Conservation (phyloP, 73 alveolate species). For the Tetrahymena thermophila region DNA sequence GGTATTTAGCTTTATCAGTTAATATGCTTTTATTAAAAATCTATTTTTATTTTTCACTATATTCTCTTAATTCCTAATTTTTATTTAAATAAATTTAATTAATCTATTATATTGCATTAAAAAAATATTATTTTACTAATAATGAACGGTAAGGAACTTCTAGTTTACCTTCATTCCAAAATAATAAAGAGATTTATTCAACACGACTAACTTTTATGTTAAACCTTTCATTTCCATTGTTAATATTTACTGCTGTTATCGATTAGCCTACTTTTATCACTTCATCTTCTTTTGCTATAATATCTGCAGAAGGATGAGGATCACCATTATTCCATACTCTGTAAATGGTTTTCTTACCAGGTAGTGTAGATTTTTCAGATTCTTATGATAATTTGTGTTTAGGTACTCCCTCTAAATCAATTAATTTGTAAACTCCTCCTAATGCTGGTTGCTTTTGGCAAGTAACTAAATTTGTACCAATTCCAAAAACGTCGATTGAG, state of each 20-base stretch:
- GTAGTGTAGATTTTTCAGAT: slow-evolving; percentile 10
- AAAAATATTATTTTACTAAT: background rate
- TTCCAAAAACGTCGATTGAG: slow-evolving; percentile 80
- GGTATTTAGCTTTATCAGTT: background rate
- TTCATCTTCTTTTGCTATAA: background rate
- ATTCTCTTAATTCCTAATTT: background rate
- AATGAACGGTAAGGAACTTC: background rate
- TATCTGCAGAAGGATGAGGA: background rate
- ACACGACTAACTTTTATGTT: background rate
- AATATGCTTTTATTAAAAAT: background rate
- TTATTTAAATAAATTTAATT: background rate
- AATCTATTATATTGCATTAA: no score
- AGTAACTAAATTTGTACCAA: slow-evolving; percentile 87
- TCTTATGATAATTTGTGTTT: slow-evolving; percentile 67
- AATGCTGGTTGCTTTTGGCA: slow-evolving; percentile 91
- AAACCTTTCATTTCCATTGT: background rate
- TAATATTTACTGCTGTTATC: background rate
- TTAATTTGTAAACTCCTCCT: slow-evolving; percentile 86
- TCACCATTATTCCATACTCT: slow-evolving; percentile 8
- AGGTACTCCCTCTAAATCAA: slow-evolving; percentile 66
- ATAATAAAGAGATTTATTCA: background rate
- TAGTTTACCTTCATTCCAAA: background rate
- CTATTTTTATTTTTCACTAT: background rate
- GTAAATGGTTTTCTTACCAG: slow-evolving; percentile 18
- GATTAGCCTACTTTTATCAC: background rate